These are phyloP conservation scores for Beauveria sp. DNA, from an alignment of 2,329 filamentous ascomycete genomes.

Conservation along the genomic window DNA sequence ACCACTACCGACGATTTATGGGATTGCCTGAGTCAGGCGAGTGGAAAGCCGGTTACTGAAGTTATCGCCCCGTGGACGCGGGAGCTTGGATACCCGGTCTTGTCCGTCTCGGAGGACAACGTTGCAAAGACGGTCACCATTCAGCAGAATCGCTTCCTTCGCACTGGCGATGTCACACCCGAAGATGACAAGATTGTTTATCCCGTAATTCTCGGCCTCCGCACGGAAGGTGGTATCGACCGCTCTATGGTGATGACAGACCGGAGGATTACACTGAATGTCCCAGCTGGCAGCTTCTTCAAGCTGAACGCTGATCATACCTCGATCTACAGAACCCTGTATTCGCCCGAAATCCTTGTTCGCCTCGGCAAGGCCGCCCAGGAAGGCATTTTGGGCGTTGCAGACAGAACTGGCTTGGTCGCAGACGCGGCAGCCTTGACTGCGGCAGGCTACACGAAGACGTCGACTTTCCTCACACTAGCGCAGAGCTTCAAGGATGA, in stretches of 20 bases:
- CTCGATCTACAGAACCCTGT: constrained; percentile 84
- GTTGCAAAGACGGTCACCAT: constrained; percentile 65
- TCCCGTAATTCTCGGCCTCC: constrained; percentile 81
- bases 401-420: constrained; percentile 91
- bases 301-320: constrained; percentile 95
- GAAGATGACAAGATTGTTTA: constrained; percentile 86
- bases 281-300: constrained; percentile 80
- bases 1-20: constrained; percentile 86
- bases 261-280: constrained; percentile 69
- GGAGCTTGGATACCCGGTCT: constrained; percentile 86
- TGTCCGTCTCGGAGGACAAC: constrained; percentile 61
- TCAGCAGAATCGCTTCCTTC: constrained; percentile 91
- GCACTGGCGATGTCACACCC: constrained; percentile 86
- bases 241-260: constrained; percentile 28
- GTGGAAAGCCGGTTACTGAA: constrained; percentile 80
- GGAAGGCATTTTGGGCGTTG: constrained; percentile 61
- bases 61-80: constrained; percentile 97
- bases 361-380: constrained; percentile 86
- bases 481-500: constrained; percentile 79
- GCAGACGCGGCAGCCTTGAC: constrained; percentile 86
- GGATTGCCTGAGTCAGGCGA: constrained; percentile 78
- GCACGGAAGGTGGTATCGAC: constrained; percentile 74
- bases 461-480: constrained; percentile 80
- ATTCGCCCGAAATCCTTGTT: constrained; percentile 71
- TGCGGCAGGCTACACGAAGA: constrained; percentile 86